Conservation (phyloP, 768 basidiomycete species). For the Clitopilus passeckerianus region DNA sequence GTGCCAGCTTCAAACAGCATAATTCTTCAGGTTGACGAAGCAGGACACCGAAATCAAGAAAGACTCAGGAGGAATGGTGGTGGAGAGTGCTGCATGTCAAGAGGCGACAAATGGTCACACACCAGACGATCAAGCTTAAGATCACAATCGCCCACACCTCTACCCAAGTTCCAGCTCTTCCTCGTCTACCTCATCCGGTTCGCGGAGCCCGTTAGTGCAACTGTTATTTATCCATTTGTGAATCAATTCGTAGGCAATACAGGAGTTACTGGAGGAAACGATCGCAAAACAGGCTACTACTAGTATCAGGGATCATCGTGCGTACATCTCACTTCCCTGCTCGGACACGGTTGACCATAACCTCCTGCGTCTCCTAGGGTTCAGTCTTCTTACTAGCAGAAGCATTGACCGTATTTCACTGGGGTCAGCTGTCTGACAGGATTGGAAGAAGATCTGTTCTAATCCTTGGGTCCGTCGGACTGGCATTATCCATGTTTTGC, state of each 20-base stretch:
- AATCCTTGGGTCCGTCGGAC: slow-evolving; percentile 55
- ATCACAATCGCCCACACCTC: slow-evolving; percentile 16
- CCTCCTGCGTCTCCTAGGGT: slow-evolving; percentile 37
- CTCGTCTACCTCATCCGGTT: slow-evolving; percentile 71
- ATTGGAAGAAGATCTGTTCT: slow-evolving; percentile 77
- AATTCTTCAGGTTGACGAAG: too few species aligned
- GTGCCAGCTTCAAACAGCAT: too few species aligned
- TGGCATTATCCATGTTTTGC: slow-evolving; percentile 62
- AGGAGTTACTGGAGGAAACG: slow-evolving; percentile 44
- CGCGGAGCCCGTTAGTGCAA: slow-evolving; percentile 68
- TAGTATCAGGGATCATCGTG: slow-evolving; percentile 46
- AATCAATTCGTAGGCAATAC: slow-evolving; percentile 48
- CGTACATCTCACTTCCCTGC: background rate
- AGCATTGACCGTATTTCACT: slow-evolving; percentile 66
- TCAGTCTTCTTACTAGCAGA: slow-evolving; percentile 73
- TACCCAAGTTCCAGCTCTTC: slow-evolving; percentile 64
- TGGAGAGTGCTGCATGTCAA: too few species aligned
- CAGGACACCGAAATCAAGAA: too few species aligned
- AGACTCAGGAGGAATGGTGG: too few species aligned
- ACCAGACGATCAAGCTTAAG: background rate
- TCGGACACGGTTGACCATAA: background rate
- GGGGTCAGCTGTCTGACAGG: slow-evolving; percentile 70
- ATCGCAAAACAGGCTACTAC: slow-evolving; percentile 50
- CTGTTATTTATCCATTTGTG: slow-evolving; percentile 74
- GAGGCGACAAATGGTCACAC: too few species aligned